These are phyloP conservation scores for Rubroboletus satanas DNA, from an alignment of 768 basidiomycete genomes.

Conservation along the genomic window DNA sequence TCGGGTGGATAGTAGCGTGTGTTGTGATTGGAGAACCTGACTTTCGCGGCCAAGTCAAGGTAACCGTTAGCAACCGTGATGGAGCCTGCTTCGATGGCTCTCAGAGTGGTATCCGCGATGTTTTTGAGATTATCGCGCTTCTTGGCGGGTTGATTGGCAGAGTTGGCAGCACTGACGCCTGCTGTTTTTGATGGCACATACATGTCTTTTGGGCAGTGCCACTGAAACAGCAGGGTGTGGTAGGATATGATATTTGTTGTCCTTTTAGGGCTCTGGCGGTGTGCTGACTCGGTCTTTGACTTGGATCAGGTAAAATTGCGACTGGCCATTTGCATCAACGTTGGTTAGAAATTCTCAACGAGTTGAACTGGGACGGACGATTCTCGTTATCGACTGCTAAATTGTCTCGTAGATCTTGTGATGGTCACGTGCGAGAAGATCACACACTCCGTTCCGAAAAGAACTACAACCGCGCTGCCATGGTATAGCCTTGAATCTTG, in stretches of 20 bases:
- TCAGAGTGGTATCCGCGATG: constrained; percentile 51
- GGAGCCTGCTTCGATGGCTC: constrained; percentile 45
- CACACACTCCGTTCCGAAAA: not conserved
- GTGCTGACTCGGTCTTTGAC: not conserved
- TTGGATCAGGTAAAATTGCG: not conserved
- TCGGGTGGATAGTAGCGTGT: constrained; percentile 52
- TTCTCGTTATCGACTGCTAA: too few species aligned
- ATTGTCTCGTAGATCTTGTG: not conserved
- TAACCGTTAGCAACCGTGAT: constrained; percentile 29
- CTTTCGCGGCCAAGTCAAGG: constrained; percentile 34
- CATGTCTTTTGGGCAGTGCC: constrained; percentile 7
- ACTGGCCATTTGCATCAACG: not conserved
- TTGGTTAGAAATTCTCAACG: too few species aligned
- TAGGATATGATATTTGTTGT: not conserved
- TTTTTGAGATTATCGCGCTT: constrained; percentile 23
- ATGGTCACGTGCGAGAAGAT: not conserved
- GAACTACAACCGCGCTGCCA: not conserved
- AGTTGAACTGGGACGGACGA: too few species aligned
- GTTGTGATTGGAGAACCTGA: constrained; percentile 35
- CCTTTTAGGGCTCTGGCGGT: not conserved
- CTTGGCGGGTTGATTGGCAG: not conserved
- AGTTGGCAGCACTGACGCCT: not conserved
- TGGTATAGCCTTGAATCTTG: not conserved
- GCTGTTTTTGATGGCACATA: not conserved
- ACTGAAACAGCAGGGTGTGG: too few species aligned